These are phyloP conservation scores for Leccinum huronense DNA, from an alignment of 1,284 basidiomycete species.

Conservation along the genomic window DNA sequence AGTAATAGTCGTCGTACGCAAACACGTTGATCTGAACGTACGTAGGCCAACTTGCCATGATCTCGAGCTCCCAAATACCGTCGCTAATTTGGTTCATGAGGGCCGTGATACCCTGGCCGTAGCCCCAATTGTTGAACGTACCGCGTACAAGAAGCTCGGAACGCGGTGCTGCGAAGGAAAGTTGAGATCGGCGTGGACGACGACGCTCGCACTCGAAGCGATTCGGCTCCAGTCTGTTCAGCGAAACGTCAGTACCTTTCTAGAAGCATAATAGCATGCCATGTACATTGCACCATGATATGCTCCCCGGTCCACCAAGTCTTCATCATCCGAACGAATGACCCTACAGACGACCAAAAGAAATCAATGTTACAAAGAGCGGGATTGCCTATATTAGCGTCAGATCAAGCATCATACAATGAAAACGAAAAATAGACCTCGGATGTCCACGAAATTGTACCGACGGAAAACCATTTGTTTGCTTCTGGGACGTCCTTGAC, in stretches of 20 bases:
- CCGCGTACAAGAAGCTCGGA: conserved; percentile 83
- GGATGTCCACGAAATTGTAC: too few relatives aligned
- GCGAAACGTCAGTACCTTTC: conserved; percentile 6
- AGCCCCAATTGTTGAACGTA: conserved; percentile 88
- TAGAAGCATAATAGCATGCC: background rate
- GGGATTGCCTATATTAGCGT: too few relatives aligned
- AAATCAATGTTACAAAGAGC: too few relatives aligned
- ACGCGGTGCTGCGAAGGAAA: conserved; percentile 68
- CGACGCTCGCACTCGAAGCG: conserved; percentile 59
- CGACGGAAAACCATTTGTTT: too few relatives aligned
- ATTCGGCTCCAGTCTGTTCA: conserved; percentile 70
- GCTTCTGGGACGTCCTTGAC: too few relatives aligned
- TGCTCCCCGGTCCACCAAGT: conserved; percentile 84
- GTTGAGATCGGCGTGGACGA: conserved; percentile 75
- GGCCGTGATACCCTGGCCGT: conserved; percentile 74
- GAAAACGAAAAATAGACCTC: too few relatives aligned
- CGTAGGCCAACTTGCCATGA: conserved; percentile 86
- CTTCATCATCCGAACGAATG: too few relatives aligned
- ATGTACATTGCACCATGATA: conserved; percentile 82
- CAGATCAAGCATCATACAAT: too few relatives aligned
- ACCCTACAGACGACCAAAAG: too few relatives aligned
- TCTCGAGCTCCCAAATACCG: conserved; percentile 73
- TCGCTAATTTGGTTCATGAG: conserved; percentile 62
- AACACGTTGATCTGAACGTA: conserved; percentile 87
- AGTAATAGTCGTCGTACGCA: conserved; percentile 86